These are phyloP conservation scores for Vitis amurensis DNA, from an alignment of 164 flowering plant species.

Conservation along the genomic window DNA sequence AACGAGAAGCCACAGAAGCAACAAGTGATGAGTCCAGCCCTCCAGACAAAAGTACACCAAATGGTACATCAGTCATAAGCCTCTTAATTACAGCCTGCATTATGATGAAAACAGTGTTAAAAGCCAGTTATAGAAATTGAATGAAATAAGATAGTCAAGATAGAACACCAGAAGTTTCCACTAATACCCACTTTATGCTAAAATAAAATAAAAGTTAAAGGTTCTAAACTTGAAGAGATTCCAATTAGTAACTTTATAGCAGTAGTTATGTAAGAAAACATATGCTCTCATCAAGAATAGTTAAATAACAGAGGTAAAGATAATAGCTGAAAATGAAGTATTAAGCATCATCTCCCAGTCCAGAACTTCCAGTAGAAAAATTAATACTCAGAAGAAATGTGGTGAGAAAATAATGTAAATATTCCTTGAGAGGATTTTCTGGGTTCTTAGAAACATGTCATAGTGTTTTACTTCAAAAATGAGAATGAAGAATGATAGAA, in stretches of 20 bases:
- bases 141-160: background rate
- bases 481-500: no score
- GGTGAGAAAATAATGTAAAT: no score
- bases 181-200: background rate
- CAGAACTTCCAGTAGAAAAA: no score
- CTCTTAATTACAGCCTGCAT: constrained; percentile 89
- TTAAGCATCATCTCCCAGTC: no score
- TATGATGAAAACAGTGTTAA: background rate
- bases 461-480: no score
- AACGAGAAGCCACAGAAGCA: constrained; percentile 89
- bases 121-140: background rate
- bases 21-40: constrained; percentile 97
- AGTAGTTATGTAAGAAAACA: no score
- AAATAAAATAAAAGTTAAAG: background rate
- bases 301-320: no score
- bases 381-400: no score
- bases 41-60: constrained; percentile 96
- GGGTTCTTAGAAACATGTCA: no score
- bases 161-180: background rate
- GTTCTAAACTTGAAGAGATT: background rate
- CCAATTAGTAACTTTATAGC: background rate
- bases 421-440: no score
- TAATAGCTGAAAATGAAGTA: no score
- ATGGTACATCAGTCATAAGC: constrained; percentile 98
- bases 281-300: no score